Evolutionary conservation across 169 alveolate species (phyloP).

Genomic region (Plasmodium fragile): DNA sequence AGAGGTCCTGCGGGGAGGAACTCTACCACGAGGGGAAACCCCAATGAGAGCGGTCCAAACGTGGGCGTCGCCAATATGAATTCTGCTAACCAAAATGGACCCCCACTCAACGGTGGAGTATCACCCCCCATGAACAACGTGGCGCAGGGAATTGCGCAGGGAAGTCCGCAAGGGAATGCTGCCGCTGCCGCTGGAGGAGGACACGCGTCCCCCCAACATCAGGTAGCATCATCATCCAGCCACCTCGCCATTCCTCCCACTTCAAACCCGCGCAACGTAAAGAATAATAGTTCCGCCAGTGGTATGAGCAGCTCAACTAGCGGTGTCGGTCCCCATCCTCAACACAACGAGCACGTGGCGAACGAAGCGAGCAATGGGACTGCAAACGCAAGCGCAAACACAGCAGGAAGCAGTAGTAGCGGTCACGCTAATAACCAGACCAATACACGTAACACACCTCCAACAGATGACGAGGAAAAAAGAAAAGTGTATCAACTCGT

Average conservation of each 20-base stretch:
- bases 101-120: neutral
- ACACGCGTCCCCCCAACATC: neutral
- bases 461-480: constrained; percentile 77
- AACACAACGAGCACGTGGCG: neutral
- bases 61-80: neutral
- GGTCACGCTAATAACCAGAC: neutral
- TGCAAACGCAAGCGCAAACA: neutral
- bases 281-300: neutral
- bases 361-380: neutral
- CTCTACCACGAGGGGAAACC: neutral
- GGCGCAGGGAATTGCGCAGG: neutral
- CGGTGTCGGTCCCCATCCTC: neutral
- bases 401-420: neutral
- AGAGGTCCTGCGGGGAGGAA: neutral
- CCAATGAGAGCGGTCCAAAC: neutral
- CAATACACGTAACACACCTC: neutral
- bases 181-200: neutral
- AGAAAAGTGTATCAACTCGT: constrained; percentile 90
- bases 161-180: no score
- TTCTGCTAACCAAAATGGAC: neutral
- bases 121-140: neutral
- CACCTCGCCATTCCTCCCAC: neutral
- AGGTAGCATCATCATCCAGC: neutral
- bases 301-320: neutral
- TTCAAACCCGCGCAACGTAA: neutral